Evolutionary conservation across 257 asterid species (phyloP).

Genomic region (Penstemon eatonii): DNA sequence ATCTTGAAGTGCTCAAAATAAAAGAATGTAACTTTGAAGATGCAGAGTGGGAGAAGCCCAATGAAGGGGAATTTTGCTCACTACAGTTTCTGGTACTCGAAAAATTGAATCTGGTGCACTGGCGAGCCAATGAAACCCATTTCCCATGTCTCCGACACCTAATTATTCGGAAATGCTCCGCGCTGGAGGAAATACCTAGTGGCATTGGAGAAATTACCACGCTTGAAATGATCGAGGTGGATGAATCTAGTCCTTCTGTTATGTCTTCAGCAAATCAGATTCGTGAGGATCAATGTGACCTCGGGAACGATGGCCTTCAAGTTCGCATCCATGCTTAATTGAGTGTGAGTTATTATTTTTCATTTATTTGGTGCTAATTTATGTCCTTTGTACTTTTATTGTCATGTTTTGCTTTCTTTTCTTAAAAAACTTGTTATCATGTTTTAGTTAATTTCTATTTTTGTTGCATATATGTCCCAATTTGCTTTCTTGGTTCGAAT

Average conservation of each 20-base stretch:
- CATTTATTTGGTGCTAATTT: too few species aligned
- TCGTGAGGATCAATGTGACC: constrained; percentile 21
- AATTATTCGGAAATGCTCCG: neutral
- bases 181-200: constrained; percentile 22
- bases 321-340: too few species aligned
- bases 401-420: too few species aligned
- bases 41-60: constrained; percentile 20
- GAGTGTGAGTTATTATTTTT: too few species aligned
- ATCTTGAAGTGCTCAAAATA: constrained; percentile 32
- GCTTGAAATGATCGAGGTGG: constrained; percentile 23
- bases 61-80: constrained; percentile 20
- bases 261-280: constrained; percentile 17
- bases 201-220: constrained; percentile 26
- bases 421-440: too few species aligned
- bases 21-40: neutral
- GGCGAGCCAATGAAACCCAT: constrained; percentile 20
- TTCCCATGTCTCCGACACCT: constrained; percentile 28
- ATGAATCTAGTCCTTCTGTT: neutral
- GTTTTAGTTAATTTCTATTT: too few species aligned
- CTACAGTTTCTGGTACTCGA: constrained; percentile 11
- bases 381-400: too few species aligned
- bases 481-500: too few species aligned
- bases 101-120: constrained; percentile 3
- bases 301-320: constrained; percentile 24
- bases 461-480: too few species aligned